Evolutionary conservation across 805 yeast genomes (phyloP).

Genomic region (Saccharomyces jurei): DNA sequence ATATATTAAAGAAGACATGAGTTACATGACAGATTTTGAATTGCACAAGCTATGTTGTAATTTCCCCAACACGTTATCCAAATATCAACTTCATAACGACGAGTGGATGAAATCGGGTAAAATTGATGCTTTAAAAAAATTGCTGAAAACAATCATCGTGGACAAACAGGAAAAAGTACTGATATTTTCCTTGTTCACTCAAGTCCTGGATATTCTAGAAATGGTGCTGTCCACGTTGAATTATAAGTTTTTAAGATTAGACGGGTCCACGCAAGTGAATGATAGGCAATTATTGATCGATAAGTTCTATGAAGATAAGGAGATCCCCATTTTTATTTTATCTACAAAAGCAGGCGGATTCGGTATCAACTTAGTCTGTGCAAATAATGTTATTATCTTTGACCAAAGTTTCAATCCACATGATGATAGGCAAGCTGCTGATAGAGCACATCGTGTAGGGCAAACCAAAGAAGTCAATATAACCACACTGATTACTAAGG

Average conservation of each 20-base stretch:
- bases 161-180: constrained; percentile 56
- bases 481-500: constrained; percentile 58
- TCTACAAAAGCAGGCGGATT: constrained; percentile 98
- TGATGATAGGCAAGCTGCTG: constrained; percentile 98
- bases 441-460: constrained; percentile 96
- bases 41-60: constrained; percentile 63
- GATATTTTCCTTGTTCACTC: constrained; percentile 87
- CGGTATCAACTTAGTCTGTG: constrained; percentile 93
- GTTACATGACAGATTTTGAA: constrained; percentile 88
- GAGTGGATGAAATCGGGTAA: constrained; percentile 70
- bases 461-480: constrained; percentile 81
- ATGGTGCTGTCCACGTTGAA: constrained; percentile 53
- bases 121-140: constrained; percentile 44
- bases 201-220: constrained; percentile 82
- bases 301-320: constrained; percentile 70
- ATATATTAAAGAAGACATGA: constrained; percentile 89
- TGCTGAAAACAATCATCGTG: constrained; percentile 49
- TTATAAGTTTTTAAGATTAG: constrained; percentile 73
- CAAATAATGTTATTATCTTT: constrained; percentile 82
- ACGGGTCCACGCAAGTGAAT: constrained; percentile 91
- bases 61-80: constrained; percentile 58
- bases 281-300: constrained; percentile 89
- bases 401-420: constrained; percentile 97
- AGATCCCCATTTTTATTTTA: constrained; percentile 76
- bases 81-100: constrained; percentile 44